Base-by-base conservation (phyloP, 2,329 filamentous ascomycete species). In the Cercospora sp. region DNA sequence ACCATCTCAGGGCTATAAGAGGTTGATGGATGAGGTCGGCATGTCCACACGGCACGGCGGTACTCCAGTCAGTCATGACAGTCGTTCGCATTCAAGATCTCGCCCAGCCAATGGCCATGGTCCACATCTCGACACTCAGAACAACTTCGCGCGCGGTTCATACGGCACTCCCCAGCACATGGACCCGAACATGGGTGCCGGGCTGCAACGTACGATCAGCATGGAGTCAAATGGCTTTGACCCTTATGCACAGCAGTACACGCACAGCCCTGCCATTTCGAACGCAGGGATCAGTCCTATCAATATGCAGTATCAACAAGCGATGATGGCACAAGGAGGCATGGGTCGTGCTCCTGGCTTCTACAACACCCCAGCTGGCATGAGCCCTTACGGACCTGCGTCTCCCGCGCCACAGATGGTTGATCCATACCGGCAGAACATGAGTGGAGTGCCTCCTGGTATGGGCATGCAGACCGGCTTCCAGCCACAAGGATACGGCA, bases 1-100 rank as follows among this genome's bases (percentile, higher is more conserved):
- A 76, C 93, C 95, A 16, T 91, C 90, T 70, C 95, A 98, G 81
- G 95, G 95, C 63, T 99, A 99, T 84, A 99, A 98, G 85, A 91
- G 95, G 63, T 83, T 99, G 69, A 99, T 99, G 95, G 95, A 99
- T 76, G 95, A 99, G 79, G 95, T 99, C 74, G 94, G 94, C 69
- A 83, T 99, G 43, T 96, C 94, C 1, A 84, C 83, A 18, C 82
- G 84, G 51, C 70, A 71, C 49, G 81, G 81, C 62, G 77, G 79
- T 40, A 79, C 81, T 45, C 74, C 77, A 3, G 74, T 75, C 30
- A 77, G 74, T 66, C 74, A 76, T n/a, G 78, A 79, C 43, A 72
- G 73, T 10, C 73, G 79, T 24, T 79, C 79, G 4, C 76, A 69
- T 18, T 80, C 78, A 1, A 78, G 77, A 72, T 72, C 75, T 3